These are phyloP conservation scores for Hypoxylon sp. DNA, from an alignment of 2,329 filamentous ascomycete genomes.

Conservation along the genomic window DNA sequence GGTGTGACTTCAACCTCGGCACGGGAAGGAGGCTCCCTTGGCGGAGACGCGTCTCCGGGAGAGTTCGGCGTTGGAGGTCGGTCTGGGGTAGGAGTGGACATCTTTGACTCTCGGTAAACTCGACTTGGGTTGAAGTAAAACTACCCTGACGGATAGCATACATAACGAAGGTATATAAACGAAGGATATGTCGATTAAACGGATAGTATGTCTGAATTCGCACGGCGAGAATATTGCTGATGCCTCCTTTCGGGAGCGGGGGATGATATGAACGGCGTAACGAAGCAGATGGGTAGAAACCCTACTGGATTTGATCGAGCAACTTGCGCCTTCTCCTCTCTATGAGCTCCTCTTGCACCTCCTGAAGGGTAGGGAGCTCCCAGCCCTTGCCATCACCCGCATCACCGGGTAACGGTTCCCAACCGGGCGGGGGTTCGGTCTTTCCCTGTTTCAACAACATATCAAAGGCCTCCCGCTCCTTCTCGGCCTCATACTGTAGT, in stretches of 20 bases:
- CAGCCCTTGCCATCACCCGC: slow-evolving; percentile 83
- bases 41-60: neutral
- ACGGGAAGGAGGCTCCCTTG: neutral
- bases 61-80: neutral
- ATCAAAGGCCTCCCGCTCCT: slow-evolving; percentile 84
- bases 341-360: slow-evolving; percentile 94
- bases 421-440: slow-evolving; percentile 72
- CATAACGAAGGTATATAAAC: slow-evolving; percentile 25
- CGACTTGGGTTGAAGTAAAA: neutral
- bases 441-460: slow-evolving; percentile 70
- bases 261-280: neutral
- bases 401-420: slow-evolving; percentile 90
- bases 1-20: neutral
- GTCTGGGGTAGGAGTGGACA: neutral
- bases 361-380: slow-evolving; percentile 85
- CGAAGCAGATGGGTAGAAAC: neutral
- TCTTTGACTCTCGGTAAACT: neutral
- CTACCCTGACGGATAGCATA: slow-evolving; percentile 10
- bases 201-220: slow-evolving; percentile 17
- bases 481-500: slow-evolving; percentile 82
- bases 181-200: slow-evolving; percentile 30
- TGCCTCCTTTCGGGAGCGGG: slow-evolving; percentile 12
- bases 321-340: slow-evolving; percentile 85
- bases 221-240: slow-evolving; percentile 22
- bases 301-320: slow-evolving; percentile 76